phyloP scores from a whole-genome alignment of 2,329 filamentous ascomycete species.

The Epichloe amarillans region DNA sequence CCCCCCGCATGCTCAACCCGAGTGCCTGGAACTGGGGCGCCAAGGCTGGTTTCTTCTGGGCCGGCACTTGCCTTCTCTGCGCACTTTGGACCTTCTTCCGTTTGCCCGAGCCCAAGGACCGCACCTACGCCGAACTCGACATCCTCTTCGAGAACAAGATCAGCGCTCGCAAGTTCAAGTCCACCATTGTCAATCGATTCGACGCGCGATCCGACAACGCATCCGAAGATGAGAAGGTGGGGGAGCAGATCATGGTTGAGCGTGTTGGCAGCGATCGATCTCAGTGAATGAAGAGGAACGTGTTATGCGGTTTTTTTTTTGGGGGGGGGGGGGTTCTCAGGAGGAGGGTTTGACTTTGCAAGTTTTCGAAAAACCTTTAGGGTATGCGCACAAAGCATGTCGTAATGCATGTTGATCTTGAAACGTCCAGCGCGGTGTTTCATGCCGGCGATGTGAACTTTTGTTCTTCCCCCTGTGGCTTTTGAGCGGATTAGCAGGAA shows the following conservation, averaged over 20 bases:
- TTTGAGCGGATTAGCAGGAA: background rate
- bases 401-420: background rate
- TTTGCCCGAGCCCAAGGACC: conserved; percentile 39
- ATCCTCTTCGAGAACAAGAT: conserved; percentile 35
- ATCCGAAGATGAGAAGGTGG: conserved; percentile 11
- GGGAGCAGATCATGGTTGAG: conserved; percentile 8
- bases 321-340: rapidly evolving
- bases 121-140: conserved; percentile 42
- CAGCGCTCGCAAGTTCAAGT: conserved; percentile 28
- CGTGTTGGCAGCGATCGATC: conserved; percentile 4
- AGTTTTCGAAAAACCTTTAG: no score
- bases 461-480: background rate
- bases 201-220: conserved; percentile 9
- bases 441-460: background rate
- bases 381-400: background rate
- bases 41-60: conserved; percentile 34
- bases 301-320: background rate
- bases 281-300: background rate
- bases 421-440: background rate
- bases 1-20: conserved; percentile 35
- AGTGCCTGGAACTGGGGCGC: conserved; percentile 34
- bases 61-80: conserved; percentile 29
- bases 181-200: conserved; percentile 16
- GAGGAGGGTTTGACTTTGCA: no score
- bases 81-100: conserved; percentile 37